These are phyloP conservation scores for Huntiella savannae DNA, from an alignment of 2,329 filamentous ascomycete species.

Conservation along the genomic window DNA sequence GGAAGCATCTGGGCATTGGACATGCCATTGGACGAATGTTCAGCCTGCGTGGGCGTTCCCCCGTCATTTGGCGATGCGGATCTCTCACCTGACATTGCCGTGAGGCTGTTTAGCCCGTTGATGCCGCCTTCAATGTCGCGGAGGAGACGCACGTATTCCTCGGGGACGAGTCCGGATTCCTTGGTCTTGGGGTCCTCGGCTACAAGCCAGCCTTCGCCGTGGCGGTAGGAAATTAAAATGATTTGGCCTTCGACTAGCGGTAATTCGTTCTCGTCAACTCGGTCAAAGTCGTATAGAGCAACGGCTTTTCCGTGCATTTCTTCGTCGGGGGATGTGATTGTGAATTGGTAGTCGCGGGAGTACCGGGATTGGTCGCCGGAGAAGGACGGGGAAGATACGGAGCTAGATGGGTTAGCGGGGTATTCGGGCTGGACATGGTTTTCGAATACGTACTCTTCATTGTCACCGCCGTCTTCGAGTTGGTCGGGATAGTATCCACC, in stretches of 20 bases:
- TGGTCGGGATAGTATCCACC: slow-evolving; percentile 52
- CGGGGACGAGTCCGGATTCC: slow-evolving; percentile 86
- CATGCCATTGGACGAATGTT: slow-evolving; percentile 21
- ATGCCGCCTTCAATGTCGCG: slow-evolving; percentile 85
- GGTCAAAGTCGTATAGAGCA: slow-evolving; percentile 82
- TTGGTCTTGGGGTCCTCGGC: slow-evolving; percentile 88
- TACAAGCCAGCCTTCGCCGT: slow-evolving; percentile 93
- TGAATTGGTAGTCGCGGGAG: slow-evolving; percentile 84
- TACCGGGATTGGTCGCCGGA: slow-evolving; percentile 58
- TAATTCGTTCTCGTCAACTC: slow-evolving; percentile 92
- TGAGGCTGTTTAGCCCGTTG: slow-evolving; percentile 40
- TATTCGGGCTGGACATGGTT: slow-evolving; percentile 12
- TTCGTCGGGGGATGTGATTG: slow-evolving; percentile 85
- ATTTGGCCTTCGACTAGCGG: slow-evolving; percentile 86
- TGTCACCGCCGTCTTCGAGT: slow-evolving; percentile 38
- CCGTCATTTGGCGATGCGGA: slow-evolving; percentile 33
- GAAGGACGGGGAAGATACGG: slow-evolving; percentile 37
- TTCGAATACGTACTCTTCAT: slow-evolving; percentile 26
- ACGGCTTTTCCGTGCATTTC: slow-evolving; percentile 96
- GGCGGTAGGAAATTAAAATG: slow-evolving; percentile 87
- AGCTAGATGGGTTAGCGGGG: slow-evolving; percentile 39
- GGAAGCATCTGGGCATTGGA: slow-evolving; percentile 2
- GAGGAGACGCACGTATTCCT: slow-evolving; percentile 85
- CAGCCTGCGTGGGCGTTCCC: slow-evolving; percentile 42
- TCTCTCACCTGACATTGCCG: slow-evolving; percentile 5